phyloP scores from a whole-genome alignment of 108 stramenopile genomes.

The Cyclotella atomus region DNA sequence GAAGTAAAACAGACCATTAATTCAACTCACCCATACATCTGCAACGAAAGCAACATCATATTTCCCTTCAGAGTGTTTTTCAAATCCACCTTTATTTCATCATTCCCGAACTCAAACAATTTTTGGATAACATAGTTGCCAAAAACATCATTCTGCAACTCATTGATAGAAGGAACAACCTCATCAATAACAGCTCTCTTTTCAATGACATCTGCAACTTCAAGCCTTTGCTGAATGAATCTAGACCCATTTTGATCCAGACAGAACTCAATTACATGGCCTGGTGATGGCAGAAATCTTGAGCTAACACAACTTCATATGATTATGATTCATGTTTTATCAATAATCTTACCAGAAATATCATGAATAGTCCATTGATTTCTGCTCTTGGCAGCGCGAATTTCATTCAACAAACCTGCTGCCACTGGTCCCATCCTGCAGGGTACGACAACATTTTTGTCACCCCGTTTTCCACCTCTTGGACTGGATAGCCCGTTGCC shows the following conservation, averaged over 20 bases:
- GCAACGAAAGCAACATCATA: constrained; percentile 81
- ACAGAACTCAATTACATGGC: constrained; percentile 91
- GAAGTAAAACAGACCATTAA: too few species aligned
- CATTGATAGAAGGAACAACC: constrained; percentile 76
- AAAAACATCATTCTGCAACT: constrained; percentile 89
- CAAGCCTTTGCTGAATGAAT: constrained; percentile 95
- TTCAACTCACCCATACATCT: constrained; percentile 93
- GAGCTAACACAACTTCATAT: neutral
- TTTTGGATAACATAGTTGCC: constrained; percentile 98
- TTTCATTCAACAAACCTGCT: constrained; percentile 64
- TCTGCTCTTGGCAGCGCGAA: constrained; percentile 75
- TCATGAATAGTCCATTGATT: constrained; percentile 75
- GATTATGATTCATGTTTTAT: neutral
- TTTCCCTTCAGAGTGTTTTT: constrained; percentile 73
- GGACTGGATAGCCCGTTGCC: constrained; percentile 35
- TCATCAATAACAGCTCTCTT: constrained; percentile 86
- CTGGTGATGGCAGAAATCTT: constrained; percentile 9
- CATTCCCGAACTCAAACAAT: constrained; percentile 91
- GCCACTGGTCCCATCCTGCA: constrained; percentile 57
- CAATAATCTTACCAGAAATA: constrained; percentile 44
- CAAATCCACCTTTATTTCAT: constrained; percentile 71
- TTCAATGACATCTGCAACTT: constrained; percentile 82
- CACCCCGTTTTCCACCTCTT: constrained; percentile 27
- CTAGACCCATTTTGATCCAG: constrained; percentile 98
- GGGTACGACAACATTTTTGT: constrained; percentile 39